Conservation (phyloP, 495 filamentous ascomycete species). For the Aspergillus nidulans region DNA sequence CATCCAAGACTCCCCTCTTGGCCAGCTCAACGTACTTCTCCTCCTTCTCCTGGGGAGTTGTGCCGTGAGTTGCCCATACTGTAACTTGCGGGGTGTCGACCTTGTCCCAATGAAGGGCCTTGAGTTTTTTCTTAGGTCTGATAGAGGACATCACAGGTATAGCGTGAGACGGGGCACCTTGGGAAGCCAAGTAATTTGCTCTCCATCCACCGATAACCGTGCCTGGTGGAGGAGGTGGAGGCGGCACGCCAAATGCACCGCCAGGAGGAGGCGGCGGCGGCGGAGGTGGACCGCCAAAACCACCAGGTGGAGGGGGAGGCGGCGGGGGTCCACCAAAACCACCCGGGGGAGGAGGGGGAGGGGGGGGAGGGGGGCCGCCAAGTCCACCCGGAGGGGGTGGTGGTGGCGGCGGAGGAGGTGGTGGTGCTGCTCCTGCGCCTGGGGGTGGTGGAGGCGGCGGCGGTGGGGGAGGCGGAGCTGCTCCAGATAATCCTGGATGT, state of each 20-base stretch:
- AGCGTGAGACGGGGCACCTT: constrained; percentile 32
- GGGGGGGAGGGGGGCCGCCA: constrained; percentile 32
- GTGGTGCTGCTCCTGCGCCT: constrained; percentile 37
- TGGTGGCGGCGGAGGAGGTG: constrained; percentile 44
- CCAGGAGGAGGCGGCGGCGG: constrained; percentile 56
- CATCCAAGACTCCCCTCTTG: constrained; percentile 89
- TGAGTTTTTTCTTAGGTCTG: constrained; percentile 97
- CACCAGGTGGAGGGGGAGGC: constrained; percentile 39
- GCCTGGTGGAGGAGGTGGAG: constrained; percentile 56
- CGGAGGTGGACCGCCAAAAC: constrained; percentile 38
- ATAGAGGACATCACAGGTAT: constrained; percentile 64
- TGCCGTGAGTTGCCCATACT: constrained; percentile 86
- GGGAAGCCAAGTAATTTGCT: constrained; percentile 46
- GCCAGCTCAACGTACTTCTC: constrained; percentile 91
- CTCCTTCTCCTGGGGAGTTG: constrained; percentile 78
- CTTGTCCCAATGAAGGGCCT: constrained; percentile 99
- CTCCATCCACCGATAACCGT: constrained; percentile 54
- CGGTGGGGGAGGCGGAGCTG: constrained; percentile 37
- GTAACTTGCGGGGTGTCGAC: constrained; percentile 91
- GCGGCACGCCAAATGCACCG: constrained; percentile 36
- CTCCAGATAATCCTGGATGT: constrained; percentile 26
- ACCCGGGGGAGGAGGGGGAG: constrained; percentile 31
- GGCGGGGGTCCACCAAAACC: constrained; percentile 44
- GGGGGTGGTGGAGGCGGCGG: constrained; percentile 16
- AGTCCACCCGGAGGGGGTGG: no score